Evolutionary conservation across 306 rosid species (phyloP).

Genomic region (Cucurbita argyrosperma): DNA sequence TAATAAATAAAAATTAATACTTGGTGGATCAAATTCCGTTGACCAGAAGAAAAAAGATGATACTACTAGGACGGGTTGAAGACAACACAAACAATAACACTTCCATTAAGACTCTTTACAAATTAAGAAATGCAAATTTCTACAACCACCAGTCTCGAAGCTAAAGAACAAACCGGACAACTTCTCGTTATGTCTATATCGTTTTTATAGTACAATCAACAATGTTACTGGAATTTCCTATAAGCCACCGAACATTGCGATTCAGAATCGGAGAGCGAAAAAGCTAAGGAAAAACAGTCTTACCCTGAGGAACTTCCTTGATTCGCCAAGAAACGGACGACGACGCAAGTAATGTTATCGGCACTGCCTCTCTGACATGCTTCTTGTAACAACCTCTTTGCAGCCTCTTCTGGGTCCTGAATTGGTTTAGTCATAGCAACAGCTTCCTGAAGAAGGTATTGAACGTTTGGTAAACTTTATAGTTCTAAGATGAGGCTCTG

Average conservation of each 20-base stretch:
- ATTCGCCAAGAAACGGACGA: slow-evolving; percentile 71
- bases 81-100: slow-evolving; percentile 5
- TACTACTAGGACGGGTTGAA: neutral
- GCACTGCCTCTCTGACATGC: slow-evolving; percentile 88
- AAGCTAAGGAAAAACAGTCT: slow-evolving; percentile 7
- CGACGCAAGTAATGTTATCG: slow-evolving; percentile 81
- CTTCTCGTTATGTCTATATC: slow-evolving; percentile 4
- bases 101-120: neutral
- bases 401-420: slow-evolving; percentile 68
- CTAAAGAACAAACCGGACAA: neutral
- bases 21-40: neutral
- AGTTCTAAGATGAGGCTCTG: neutral
- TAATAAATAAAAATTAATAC: too few relatives aligned
- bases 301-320: slow-evolving; percentile 41
- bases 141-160: slow-evolving; percentile 11
- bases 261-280: neutral
- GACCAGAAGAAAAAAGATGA: neutral
- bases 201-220: slow-evolving; percentile 22
- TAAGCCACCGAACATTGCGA: neutral
- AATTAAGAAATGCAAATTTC: slow-evolving; percentile 19
- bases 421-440: slow-evolving; percentile 70
- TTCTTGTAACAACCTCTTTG: slow-evolving; percentile 81
- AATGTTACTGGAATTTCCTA: slow-evolving; percentile 31
- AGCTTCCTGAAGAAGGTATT: slow-evolving; percentile 52
- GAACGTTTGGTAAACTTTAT: neutral